A percentile compares a stretch with the other conserved stretches of the same genome.
Conservation (phyloP, 2,329 filamentous ascomycete species). For the Gremmenia infestans region DNA sequence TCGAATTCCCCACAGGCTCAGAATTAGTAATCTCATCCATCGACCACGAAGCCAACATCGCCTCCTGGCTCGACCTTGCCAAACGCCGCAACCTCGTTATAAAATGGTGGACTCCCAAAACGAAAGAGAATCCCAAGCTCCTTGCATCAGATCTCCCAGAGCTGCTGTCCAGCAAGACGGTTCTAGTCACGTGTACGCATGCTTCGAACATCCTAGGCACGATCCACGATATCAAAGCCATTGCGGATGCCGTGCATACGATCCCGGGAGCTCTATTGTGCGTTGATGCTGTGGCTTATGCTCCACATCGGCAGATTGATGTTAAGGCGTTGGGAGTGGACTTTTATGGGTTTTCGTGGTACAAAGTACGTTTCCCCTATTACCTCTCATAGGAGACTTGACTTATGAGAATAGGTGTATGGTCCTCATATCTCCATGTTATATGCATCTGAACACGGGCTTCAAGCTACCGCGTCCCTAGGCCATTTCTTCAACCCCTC, state of each 20-base stretch:
- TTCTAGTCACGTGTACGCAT: slow-evolving; percentile 69
- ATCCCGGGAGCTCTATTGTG: slow-evolving; percentile 55
- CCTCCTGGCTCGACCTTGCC: slow-evolving; percentile 68
- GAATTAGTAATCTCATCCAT: slow-evolving; percentile 67
- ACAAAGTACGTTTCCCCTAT: slow-evolving; percentile 47
- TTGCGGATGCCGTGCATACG: slow-evolving; percentile 46
- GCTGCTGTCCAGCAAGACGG: slow-evolving; percentile 59
- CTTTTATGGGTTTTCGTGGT: slow-evolving; percentile 77
- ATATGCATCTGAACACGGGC: slow-evolving; percentile 56
- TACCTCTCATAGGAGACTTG: background rate
- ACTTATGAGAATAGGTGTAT: slow-evolving; percentile 46
- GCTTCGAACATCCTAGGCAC: slow-evolving; percentile 69
- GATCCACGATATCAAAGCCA: slow-evolving; percentile 57
- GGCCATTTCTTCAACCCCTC: slow-evolving; percentile 65
- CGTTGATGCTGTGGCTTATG: slow-evolving; percentile 73
- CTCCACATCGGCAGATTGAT: slow-evolving; percentile 67
- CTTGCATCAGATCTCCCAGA: slow-evolving; percentile 49
- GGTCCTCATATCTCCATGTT: slow-evolving; percentile 70
- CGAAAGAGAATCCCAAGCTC: slow-evolving; percentile 52
- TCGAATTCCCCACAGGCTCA: slow-evolving; percentile 50
- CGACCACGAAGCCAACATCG: slow-evolving; percentile 75
- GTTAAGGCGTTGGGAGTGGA: slow-evolving; percentile 65
- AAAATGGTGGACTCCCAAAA: slow-evolving; percentile 62
- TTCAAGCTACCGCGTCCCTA: slow-evolving; percentile 50
- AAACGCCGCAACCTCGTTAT: slow-evolving; percentile 53